phyloP scores from a whole-genome alignment of 2,329 filamentous ascomycete genomes.

The Colletotrichum viniferum region DNA sequence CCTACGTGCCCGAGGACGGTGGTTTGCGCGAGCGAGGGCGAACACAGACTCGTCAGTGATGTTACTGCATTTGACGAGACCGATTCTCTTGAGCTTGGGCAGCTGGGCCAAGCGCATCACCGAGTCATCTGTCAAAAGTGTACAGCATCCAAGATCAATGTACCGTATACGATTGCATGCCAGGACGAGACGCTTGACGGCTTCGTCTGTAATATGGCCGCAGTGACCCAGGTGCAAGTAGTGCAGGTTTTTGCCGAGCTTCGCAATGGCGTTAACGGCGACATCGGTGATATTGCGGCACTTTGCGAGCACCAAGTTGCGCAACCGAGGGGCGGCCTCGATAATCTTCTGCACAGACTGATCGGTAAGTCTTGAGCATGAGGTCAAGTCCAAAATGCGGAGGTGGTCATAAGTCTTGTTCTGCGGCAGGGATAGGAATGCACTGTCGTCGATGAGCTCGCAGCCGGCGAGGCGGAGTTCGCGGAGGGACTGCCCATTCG shows the following conservation, averaged over 20 bases:
- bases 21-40: slow-evolving; percentile 76
- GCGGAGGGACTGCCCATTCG: slow-evolving; percentile 80
- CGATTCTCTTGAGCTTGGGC: slow-evolving; percentile 93
- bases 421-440: slow-evolving; percentile 79
- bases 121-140: slow-evolving; percentile 84
- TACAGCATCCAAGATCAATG: slow-evolving; percentile 96
- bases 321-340: slow-evolving; percentile 80
- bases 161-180: slow-evolving; percentile 93
- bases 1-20: slow-evolving; percentile 52
- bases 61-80: slow-evolving; percentile 87
- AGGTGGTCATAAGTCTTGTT: slow-evolving; percentile 81
- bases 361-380: slow-evolving; percentile 83
- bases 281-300: slow-evolving; percentile 91
- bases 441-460: slow-evolving; percentile 81
- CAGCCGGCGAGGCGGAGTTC: slow-evolving; percentile 90
- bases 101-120: slow-evolving; percentile 83
- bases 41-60: slow-evolving; percentile 92
- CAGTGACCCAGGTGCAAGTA: slow-evolving; percentile 97
- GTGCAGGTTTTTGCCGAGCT: slow-evolving; percentile 92
- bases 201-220: slow-evolving; percentile 85
- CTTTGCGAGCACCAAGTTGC: slow-evolving; percentile 93
- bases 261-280: slow-evolving; percentile 85
- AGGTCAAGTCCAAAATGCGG: slow-evolving; percentile 91
- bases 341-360: slow-evolving; percentile 89
- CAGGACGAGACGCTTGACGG: slow-evolving; percentile 83